phyloP scores from a whole-genome alignment of 2,329 filamentous ascomycete species.

The Sporothrix pallida region DNA sequence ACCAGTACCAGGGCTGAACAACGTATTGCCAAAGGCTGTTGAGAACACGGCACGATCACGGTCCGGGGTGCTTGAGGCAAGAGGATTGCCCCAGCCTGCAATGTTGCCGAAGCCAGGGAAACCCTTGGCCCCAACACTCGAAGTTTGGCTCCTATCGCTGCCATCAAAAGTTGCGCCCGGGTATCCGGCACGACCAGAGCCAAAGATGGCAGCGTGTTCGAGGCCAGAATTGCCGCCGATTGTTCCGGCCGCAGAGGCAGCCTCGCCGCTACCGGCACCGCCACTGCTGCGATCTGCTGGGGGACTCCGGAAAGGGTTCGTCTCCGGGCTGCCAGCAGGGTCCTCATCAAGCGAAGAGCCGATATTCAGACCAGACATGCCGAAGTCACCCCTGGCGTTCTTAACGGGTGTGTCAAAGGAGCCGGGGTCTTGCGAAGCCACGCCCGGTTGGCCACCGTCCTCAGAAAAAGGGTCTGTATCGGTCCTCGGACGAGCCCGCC shows the following conservation, averaged over 20 bases:
- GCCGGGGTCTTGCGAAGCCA: conserved; percentile 67
- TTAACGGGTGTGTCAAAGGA: conserved; percentile 62
- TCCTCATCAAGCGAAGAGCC: conserved; percentile 65
- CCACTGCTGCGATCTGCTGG: conserved; percentile 63
- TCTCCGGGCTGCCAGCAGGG: conserved; percentile 86
- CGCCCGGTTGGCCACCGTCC: conserved; percentile 64
- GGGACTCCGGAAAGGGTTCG: conserved; percentile 94
- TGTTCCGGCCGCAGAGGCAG: conserved; percentile 40
- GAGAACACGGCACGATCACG: conserved; percentile 63
- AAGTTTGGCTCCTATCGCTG: conserved; percentile 91
- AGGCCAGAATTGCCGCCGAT: conserved; percentile 48
- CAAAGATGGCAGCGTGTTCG: conserved; percentile 58
- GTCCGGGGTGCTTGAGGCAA: conserved; percentile 71
- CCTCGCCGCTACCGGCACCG: conserved; percentile 54
- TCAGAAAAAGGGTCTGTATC: conserved; percentile 77
- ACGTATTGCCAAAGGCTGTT: conserved; percentile 74
- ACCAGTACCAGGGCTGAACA: conserved; percentile 72
- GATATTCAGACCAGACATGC: conserved; percentile 65
- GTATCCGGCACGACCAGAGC: conserved; percentile 59
- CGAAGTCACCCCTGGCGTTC: conserved; percentile 62
- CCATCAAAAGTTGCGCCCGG: conserved; percentile 61
- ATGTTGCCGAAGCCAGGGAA: conserved; percentile 69
- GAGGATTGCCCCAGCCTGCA: conserved; percentile 63
- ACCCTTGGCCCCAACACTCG: conserved; percentile 79
- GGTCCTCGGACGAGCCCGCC: conserved; percentile 67